Base-by-base conservation (phyloP, 371 early-diverging fungal species). In the Apophysomyces sp. region DNA sequence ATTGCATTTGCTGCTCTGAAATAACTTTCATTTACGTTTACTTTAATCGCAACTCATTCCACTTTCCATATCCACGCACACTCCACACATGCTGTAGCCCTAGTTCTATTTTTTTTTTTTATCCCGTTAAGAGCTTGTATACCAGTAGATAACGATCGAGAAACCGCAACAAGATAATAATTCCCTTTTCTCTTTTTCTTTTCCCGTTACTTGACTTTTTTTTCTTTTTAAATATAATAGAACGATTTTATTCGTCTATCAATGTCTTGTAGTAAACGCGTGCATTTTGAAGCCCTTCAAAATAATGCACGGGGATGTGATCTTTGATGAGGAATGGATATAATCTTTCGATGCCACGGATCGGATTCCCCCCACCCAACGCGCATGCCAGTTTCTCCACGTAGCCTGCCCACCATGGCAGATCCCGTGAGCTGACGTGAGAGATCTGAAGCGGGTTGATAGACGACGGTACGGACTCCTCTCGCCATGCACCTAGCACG, bases 1-100 rank as follows among this genome's bases (percentile, higher is more conserved):
- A 58, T 63, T 21, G 70, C 76, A 30, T 68, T 69, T 63, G 67
- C 63, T 32, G 41, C 57, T 21, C 30, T 71, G 55, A 58, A 61
- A 51, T 40, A 56, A 55, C 21, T 44, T 27, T 36, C 57, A 11
- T 63, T 52, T 28, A 44, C 21, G 41, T 18, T 41, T 41, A 41
- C 21, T 44, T 44, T 44, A 44, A 44, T 44, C 21, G 3, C 44
- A 44, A 44, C 21, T 44, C 49, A 44, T 44, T 21, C 49, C n/a
- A 18, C 27, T 21, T 55, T 31, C 31, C 30, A 57, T 56, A 62
- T 44, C 41, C 41, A 32, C 39, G 40, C 39, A 40, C 29, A 52
- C 26, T 44, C 16, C 29, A 51, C 27, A 31, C 32, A 59, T 51
- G 51, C 13, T 51, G 51, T 51, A 44, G 44, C 36, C 28, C 51